Evolutionary conservation across 306 rosid genomes (phyloP).

Genomic region (Cicer cuneatum): DNA sequence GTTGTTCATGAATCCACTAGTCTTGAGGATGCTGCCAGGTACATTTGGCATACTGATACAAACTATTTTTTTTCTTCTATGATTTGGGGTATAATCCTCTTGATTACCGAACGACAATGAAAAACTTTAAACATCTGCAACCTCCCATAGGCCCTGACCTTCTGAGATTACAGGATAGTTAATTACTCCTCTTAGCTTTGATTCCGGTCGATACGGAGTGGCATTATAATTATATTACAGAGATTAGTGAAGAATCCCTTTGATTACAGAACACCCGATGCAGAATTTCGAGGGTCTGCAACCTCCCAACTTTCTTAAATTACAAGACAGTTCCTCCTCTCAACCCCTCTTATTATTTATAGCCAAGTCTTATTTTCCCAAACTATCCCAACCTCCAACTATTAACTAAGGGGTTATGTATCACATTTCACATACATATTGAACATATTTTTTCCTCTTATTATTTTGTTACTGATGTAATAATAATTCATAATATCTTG

Average conservation of each 20-base stretch:
- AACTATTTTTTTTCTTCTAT: neutral
- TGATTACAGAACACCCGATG: neutral
- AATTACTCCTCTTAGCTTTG: neutral
- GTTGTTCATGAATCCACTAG: conserved; percentile 81
- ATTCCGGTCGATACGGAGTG: neutral
- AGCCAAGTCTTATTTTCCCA: neutral
- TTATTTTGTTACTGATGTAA: conserved; percentile 7
- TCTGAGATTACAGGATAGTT: neutral
- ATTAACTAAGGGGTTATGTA: neutral
- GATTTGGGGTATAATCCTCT: neutral
- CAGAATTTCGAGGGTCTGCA: neutral
- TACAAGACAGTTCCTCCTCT: conserved; percentile 6
- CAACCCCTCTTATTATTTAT: conserved; percentile 2
- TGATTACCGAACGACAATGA: neutral
- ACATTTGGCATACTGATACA: conserved; percentile 15
- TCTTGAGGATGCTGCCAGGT: conserved; percentile 91
- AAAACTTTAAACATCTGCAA: neutral
- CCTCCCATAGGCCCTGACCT: neutral
- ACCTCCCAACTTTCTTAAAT: neutral
- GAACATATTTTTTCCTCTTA: neutral
- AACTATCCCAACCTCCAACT: conserved; percentile 1
- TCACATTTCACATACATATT: conserved; percentile 2
- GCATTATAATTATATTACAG: neutral
- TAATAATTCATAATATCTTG: neutral
- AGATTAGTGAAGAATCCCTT: neutral